Evolutionary conservation across 805 yeast species (phyloP), one percentile per base, ranked within the genome.

Genomic region (Scheffersomyces spartinae): DNA sequence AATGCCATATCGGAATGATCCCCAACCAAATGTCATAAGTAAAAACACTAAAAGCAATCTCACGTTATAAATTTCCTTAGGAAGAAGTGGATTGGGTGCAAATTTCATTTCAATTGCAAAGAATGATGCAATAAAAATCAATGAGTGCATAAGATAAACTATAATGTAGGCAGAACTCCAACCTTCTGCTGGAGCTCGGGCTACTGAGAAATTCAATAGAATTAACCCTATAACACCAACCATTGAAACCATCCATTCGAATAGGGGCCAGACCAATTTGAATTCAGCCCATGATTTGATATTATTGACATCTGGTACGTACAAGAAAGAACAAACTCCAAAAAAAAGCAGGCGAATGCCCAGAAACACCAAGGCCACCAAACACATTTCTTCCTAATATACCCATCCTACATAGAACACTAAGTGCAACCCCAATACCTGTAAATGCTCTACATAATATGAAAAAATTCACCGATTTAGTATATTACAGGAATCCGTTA

Each of bases 1-100:
- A n/a, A 74, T 55, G 74, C 80, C 77, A 15, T 76, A 58, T 3
- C 88, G 85, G 50, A 79, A 80, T 12, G 80, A 65, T 2, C 82
- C 76, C 91, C 91, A 80, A 0, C 88, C 88, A 5, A 71, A 49
- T 3, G 69, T 58, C 18, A 76, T 52, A 21, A 70, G 58, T 1
- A 49, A 37, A 21, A 80, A 49, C 2, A 74, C 68, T 30, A 73
- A 42, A 0, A 64, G 55, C 13, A 64, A 58, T 23, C 66, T 60
- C 5, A 47, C 28, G 26, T 56, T 59, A 43, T 74, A 55, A 1
- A 65, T 60, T 2, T 59, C 53, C 7, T 42, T 36, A 2, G 84
- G 85, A 5, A 77, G 38, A 9, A 77, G 43, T 8, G 84, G 84
- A 35, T 60, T 35, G 20, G 42, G 15, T 17, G 64, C 59, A 37